phyloP scores from a whole-genome alignment of 208 protist genomes.

The Acanthamoeba castellanii region DNA sequence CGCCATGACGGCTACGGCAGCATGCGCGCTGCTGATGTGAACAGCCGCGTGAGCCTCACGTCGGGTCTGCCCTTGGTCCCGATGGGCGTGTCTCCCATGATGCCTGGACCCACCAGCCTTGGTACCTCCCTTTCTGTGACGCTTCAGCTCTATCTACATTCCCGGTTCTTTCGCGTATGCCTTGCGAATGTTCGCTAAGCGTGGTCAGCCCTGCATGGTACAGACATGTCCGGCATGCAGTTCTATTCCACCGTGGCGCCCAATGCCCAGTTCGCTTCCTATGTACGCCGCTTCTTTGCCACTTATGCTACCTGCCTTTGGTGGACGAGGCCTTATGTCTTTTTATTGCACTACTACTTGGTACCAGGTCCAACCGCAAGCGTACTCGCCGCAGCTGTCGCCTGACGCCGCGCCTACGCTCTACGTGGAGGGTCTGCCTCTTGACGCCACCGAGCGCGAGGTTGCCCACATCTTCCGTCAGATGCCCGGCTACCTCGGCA shows the following conservation, averaged over 20 bases:
- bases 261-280: slow-evolving; percentile 7
- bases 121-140: background rate
- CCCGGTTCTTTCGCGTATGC: too few species aligned
- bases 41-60: background rate
- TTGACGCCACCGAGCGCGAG: slow-evolving; percentile 74
- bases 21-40: slow-evolving; percentile 2
- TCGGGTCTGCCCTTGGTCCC: slow-evolving; percentile 12
- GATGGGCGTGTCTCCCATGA: background rate
- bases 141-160: background rate
- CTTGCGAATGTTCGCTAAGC: background rate
- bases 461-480: slow-evolving; percentile 74
- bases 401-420: slow-evolving; percentile 55
- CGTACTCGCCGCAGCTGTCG: slow-evolving; percentile 14
- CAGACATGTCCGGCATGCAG: slow-evolving; percentile 29
- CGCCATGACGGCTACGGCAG: slow-evolving; percentile 12
- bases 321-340: background rate
- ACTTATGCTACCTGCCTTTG: background rate
- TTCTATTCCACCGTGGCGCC: slow-evolving; percentile 40
- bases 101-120: background rate
- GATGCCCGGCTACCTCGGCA: slow-evolving; percentile 68
- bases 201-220: background rate
- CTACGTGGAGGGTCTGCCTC: slow-evolving; percentile 73
- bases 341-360: too few species aligned
- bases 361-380: background rate
- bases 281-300: background rate